Base-by-base conservation (phyloP, 148 eudicot species). In the Diospyros lotus region DNA sequence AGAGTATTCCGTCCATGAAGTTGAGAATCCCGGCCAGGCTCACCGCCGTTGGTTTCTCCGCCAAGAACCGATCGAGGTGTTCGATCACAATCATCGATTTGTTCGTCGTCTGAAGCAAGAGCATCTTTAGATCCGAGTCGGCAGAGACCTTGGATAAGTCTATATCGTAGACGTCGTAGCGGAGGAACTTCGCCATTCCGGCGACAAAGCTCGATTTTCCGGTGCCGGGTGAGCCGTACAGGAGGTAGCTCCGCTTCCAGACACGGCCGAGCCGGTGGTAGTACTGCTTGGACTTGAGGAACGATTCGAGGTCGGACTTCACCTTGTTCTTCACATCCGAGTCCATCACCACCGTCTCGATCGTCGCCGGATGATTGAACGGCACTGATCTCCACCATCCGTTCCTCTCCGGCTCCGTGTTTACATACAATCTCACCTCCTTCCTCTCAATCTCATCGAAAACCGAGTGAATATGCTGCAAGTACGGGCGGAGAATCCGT, bases 141-240 rank as follows among this genome's bases (percentile, higher is more conserved):
- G 78, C 68, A 2, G 71, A 71, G 14, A 75, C 63, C 18, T 52
- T 78, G 3, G 84, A 82, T 4, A 86, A 68, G 64, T 84, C 89
- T 11, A 86, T 69, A 45, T 84, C 83, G 50, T 84, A 86, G 10
- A 86, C 73, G 67, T 84, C 85, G 14, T 86, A 86, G 2, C 73
- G 74, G 14, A 86, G 9, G 42, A 75, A 81, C 18, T 81, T 83
- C 0, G 85, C 78, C 83, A 81, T 81, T 1, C 81, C 83, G 13
- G 85, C 81, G n/a, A 81, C 81, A 63, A 83, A 86, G 51, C 80
- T 86, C 9, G 89, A 83, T 78, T 86, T 86, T 28, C 85, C 87
- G 13, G 89, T 86, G 42, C 86, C 85, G 3, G 89, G 73, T 42
- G 83, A 80, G 10, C 89, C 89, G 73, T 83, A 83, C 0, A 86